Base-by-base conservation (phyloP, 495 filamentous ascomycete genomes). In the Xylaria sp. region DNA sequence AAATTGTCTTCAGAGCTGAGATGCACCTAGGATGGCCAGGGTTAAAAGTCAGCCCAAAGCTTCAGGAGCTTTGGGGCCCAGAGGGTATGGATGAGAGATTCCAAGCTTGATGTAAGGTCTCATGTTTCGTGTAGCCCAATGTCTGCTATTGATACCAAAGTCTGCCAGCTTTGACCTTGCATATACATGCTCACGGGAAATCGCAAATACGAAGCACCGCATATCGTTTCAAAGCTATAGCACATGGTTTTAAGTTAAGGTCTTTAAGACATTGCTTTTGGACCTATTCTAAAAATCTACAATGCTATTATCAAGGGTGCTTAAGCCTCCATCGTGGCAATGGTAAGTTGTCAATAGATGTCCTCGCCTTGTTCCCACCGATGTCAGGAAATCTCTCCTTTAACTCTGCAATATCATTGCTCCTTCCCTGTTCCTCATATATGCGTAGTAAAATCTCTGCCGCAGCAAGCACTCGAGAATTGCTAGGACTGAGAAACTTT, bases 391-490 rank as follows among this genome's bases (percentile, higher is more conserved):
- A 72, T 46, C 37, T 55, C 64, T 12, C 31, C 61, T 72, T 74
- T 26, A 74, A 55, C 41, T 50, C 69, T 24, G 40, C 17, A 44
- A 74, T 35, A 31, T 74, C 72, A 19, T n/a, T 33, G 33, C 40
- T 46, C 31, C 69, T 69, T 35, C 44, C 69, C 53, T 74, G 72
- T 11, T 71, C 59, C 15, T 66, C 57, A 65, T 77, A 78, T 44
- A 78, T 77, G 17, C 63, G 57, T 26, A 69, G 43, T 12, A 78
- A 67, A 5, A 72, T 59, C 14, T 78, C 71, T 29, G 75, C 74
- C 37, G 72, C 74, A 21, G 71, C 66, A 21, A 73, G 37, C 12
- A 70, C 73, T 43, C 74, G 72, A 31, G 67, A 68, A 63, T 76
- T 59, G 41, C 74, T 72, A n/a, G 71, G 53, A 21, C 69, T 59